A percentile compares a stretch with the other conserved stretches of the same genome.
These are phyloP conservation scores for Bipolaris oryzae DNA, from an alignment of 2,329 filamentous ascomycete genomes.

Conservation along the genomic window DNA sequence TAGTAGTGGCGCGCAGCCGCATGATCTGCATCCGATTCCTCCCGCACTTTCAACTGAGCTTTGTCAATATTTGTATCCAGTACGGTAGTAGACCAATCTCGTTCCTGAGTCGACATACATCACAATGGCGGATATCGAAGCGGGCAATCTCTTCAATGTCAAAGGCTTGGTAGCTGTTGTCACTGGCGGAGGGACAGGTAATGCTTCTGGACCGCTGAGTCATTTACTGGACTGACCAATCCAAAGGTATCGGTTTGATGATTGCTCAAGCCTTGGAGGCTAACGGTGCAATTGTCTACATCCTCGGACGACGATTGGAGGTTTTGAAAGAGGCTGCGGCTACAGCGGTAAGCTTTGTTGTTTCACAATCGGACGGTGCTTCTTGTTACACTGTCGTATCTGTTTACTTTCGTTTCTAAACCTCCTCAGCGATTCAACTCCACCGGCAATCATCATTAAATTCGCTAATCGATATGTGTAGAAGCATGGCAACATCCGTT, in stretches of 20 bases:
- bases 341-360: neutral
- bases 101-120: neutral
- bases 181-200: conserved; percentile 27
- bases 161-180: conserved; percentile 26
- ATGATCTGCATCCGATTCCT: neutral
- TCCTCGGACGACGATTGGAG: conserved; percentile 29
- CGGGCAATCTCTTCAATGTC: conserved; percentile 18
- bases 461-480: neutral
- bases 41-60: neutral
- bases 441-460: neutral
- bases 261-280: conserved; percentile 28
- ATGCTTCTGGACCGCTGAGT: neutral
- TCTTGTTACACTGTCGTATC: too few relatives aligned
- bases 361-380: neutral
- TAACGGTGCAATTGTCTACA: conserved; percentile 33
- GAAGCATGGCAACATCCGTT: conserved; percentile 15
- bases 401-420: neutral
- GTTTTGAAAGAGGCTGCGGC: conserved; percentile 20
- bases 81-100: neutral
- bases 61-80: neutral
- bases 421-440: neutral
- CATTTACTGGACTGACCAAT: neutral
- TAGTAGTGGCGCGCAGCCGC: neutral
- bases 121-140: conserved; percentile 11
- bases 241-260: conserved; percentile 31